A percentile compares a stretch with the other conserved stretches of the same genome.
Evolutionary conservation across 257 asterid genomes (phyloP).

Genomic region (Echium plantagineum): DNA sequence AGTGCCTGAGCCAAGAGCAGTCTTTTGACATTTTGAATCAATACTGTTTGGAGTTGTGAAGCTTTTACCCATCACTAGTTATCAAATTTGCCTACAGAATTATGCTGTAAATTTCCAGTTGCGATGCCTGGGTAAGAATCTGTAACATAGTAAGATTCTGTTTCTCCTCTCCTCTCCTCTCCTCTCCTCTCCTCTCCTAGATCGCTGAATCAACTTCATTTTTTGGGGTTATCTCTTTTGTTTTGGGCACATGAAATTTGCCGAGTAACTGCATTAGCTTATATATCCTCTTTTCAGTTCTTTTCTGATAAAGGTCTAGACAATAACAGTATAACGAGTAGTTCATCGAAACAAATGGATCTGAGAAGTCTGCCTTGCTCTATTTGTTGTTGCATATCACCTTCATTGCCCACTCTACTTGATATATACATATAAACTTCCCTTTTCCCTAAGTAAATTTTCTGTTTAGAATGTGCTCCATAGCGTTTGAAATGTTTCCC

Average conservation of each 20-base stretch:
- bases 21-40: conserved; percentile 1
- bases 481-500: too few species aligned
- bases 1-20: conserved; percentile 38
- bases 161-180: too few species aligned
- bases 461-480: too few species aligned
- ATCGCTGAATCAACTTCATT: background rate
- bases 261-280: background rate
- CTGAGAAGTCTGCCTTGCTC: background rate
- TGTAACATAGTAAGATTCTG: background rate
- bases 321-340: background rate
- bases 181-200: background rate
- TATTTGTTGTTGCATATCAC: background rate
- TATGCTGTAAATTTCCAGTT: background rate
- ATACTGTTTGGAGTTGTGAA: conserved; percentile 6
- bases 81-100: conserved; percentile 1
- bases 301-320: too few species aligned
- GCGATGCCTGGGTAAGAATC: background rate
- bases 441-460: too few species aligned
- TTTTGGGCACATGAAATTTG: background rate
- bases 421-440: too few species aligned
- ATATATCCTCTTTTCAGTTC: too few species aligned
- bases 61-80: background rate
- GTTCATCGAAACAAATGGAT: background rate
- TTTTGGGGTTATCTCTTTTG: background rate
- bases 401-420: background rate